Conservation (phyloP, 805 yeast species). For the Hanseniaspora taiwanica region DNA sequence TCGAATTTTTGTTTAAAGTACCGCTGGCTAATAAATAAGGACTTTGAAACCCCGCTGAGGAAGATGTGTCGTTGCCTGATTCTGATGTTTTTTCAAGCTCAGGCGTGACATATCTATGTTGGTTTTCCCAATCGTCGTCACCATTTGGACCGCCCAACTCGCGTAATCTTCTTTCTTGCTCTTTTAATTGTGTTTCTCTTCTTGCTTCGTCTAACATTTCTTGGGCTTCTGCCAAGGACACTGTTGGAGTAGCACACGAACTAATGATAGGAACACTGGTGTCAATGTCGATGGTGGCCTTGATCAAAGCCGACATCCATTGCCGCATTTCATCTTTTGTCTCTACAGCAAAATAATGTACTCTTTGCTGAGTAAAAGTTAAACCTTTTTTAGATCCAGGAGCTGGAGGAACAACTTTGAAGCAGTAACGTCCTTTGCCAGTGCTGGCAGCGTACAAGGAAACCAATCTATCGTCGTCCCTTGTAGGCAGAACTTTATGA, state of each 20-base stretch:
- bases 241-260: slow-evolving; percentile 92
- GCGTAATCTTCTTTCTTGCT: slow-evolving; percentile 24
- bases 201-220: slow-evolving; percentile 72
- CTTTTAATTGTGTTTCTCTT: slow-evolving; percentile 51
- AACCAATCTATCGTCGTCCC: slow-evolving; percentile 72
- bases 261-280: slow-evolving; percentile 85
- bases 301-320: slow-evolving; percentile 92
- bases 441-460: slow-evolving; percentile 86
- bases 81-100: neutral
- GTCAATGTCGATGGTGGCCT: slow-evolving; percentile 92
- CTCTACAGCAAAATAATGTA: slow-evolving; percentile 93
- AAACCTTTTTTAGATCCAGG: slow-evolving; percentile 94
- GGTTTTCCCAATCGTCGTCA: slow-evolving; percentile 20
- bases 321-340: slow-evolving; percentile 79
- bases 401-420: slow-evolving; percentile 90
- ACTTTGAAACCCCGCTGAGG: neutral
- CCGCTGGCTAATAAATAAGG: neutral
- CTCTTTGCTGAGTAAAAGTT: slow-evolving; percentile 90
- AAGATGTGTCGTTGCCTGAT: neutral
- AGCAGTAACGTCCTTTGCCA: slow-evolving; percentile 87
- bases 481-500: slow-evolving; percentile 76
- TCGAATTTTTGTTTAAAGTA: neutral
- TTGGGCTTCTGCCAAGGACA: slow-evolving; percentile 75
- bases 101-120: slow-evolving; percentile 10
- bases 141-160: slow-evolving; percentile 17